phyloP scores from a whole-genome alignment of 768 basidiomycete species.

The Lactifluus piperatus region DNA sequence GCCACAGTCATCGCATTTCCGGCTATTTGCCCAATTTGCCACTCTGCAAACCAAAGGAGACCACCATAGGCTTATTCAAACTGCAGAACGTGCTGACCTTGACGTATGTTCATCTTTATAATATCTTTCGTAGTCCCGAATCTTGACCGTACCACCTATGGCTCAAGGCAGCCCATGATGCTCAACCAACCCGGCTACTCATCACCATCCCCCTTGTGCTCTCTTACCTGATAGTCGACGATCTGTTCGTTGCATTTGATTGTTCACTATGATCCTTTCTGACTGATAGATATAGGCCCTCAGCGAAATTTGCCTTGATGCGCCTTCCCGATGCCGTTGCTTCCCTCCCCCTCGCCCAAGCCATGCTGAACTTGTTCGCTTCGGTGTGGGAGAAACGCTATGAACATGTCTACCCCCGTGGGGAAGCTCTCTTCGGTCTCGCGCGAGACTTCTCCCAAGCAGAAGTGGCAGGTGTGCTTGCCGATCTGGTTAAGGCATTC shows the following conservation, averaged over 20 bases:
- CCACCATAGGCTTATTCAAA: constrained; percentile 34
- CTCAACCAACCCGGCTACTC: constrained; percentile 31
- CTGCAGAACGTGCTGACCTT: constrained; percentile 47
- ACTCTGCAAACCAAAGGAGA: constrained; percentile 39
- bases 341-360: constrained; percentile 37
- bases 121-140: neutral
- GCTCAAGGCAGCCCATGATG: constrained; percentile 22
- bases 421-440: constrained; percentile 33
- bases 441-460: constrained; percentile 38
- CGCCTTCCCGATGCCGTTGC: constrained; percentile 45
- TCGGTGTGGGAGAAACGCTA: constrained; percentile 50
- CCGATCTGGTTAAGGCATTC: constrained; percentile 39
- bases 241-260: constrained; percentile 38
- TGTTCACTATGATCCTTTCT: neutral
- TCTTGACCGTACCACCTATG: neutral
- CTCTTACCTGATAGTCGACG: constrained; percentile 53
- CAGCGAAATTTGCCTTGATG: constrained; percentile 48
- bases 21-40: constrained; percentile 6
- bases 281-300: constrained; percentile 35
- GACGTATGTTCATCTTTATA: constrained; percentile 32
- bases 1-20: neutral
- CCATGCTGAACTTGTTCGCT: constrained; percentile 39
- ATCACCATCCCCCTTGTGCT: constrained; percentile 54
- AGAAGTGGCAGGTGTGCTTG: constrained; percentile 38
- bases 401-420: constrained; percentile 43